Percentiles rank a stretch among this genome's conserved stretches.
These are phyloP conservation scores for Arthrinium puccinioides DNA, from an alignment of 2,329 filamentous ascomycete genomes.

Conservation along the genomic window DNA sequence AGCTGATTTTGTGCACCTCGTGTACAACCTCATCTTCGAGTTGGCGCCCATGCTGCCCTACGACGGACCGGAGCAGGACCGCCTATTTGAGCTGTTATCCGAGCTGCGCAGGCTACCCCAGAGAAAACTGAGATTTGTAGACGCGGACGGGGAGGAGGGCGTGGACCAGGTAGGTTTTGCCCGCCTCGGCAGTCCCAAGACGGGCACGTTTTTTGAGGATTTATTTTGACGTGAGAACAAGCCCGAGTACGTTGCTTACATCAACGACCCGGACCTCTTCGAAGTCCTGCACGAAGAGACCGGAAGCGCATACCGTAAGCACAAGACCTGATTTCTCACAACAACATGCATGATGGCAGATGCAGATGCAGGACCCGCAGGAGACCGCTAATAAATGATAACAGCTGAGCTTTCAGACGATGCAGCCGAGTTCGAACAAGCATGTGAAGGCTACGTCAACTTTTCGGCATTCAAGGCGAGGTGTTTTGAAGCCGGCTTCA, in stretches of 20 bases:
- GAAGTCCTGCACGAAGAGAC: constrained; percentile 1
- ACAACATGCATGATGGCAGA: too few species aligned
- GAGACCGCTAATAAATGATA: too few species aligned
- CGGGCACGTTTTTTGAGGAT: too few species aligned
- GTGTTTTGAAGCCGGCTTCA: constrained; percentile 1
- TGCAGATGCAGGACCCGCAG: too few species aligned
- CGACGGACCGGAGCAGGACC: constrained; percentile 1
- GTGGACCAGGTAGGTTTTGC: too few species aligned
- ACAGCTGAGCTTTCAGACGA: constrained; percentile 1
- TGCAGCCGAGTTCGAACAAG: background rate
- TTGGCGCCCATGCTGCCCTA: constrained; percentile 1
- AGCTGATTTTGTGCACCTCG: constrained; percentile 3
- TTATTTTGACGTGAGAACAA: too few species aligned
- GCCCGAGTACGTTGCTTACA: constrained; percentile 1
- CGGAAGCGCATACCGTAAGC: constrained; percentile 1
- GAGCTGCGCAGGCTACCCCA: constrained; percentile 2
- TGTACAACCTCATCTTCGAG: constrained; percentile 4
- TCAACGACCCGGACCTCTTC: constrained; percentile 3
- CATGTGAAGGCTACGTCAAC: constrained; percentile 1
- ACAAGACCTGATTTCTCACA: too few species aligned
- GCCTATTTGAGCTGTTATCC: constrained; percentile 1
- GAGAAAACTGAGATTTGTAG: too few species aligned
- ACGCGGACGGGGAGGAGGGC: too few species aligned
- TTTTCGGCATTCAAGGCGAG: constrained; percentile 1
- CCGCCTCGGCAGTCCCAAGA: too few species aligned